Conservation (phyloP, 1,284 basidiomycete species). For the Trichosporon sp. region DNA sequence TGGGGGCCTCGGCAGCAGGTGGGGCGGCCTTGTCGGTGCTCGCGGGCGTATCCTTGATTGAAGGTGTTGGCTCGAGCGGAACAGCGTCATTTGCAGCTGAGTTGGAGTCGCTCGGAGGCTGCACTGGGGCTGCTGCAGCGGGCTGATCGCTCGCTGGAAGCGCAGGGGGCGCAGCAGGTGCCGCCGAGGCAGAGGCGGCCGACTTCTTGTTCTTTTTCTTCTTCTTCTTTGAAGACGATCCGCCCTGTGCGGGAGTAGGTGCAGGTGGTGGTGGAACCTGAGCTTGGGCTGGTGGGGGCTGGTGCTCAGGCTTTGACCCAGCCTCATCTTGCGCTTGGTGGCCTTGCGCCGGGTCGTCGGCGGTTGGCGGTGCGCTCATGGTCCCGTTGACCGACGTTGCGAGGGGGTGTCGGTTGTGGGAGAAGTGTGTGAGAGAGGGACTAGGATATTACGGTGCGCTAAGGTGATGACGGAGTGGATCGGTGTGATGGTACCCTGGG, state of each 20-base stretch:
- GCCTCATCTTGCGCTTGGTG: neutral
- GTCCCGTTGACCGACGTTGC: neutral
- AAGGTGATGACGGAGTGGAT: neutral
- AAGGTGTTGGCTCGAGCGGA: too few relatives aligned
- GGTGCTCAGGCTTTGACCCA: neutral
- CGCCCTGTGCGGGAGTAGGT: neutral
- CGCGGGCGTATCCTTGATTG: neutral
- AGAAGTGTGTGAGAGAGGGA: neutral
- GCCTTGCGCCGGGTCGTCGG: conserved; percentile 2
- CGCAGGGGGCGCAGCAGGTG: neutral
- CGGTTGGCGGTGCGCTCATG: conserved; percentile 12
- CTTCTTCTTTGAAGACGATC: conserved; percentile 14
- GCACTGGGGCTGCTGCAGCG: neutral
- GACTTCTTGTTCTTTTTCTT: conserved; percentile 22
- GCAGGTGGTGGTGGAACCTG: neutral
- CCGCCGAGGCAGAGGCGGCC: conserved; percentile 2
- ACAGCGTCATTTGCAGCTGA: too few relatives aligned
- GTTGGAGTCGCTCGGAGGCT: neutral
- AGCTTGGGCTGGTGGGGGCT: neutral
- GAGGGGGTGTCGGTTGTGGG: neutral
- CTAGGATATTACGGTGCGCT: neutral
- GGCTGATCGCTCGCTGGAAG: neutral
- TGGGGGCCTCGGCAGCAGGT: neutral
- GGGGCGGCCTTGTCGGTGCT: neutral
- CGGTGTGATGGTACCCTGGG: neutral